phyloP scores from a whole-genome alignment of 164 flowering plant species.

The Chloranthus sessilifolius region DNA sequence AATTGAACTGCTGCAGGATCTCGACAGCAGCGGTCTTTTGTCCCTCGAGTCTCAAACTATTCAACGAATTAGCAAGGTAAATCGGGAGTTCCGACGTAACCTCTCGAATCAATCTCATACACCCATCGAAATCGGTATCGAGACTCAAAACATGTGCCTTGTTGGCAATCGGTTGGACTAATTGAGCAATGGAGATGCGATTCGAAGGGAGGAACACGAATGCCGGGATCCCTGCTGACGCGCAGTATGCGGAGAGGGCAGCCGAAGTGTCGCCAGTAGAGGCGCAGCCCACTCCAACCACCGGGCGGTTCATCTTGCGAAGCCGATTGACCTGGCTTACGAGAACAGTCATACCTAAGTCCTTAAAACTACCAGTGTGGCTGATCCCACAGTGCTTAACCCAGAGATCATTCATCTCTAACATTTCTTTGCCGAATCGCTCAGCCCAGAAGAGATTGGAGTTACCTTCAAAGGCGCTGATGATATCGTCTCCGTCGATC shows the following conservation, averaged over 20 bases:
- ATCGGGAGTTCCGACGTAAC: slow-evolving; percentile 80
- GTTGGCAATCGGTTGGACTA: slow-evolving; percentile 85
- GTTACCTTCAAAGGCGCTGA: slow-evolving; percentile 78
- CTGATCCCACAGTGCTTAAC: slow-evolving; percentile 85
- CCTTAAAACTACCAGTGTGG: slow-evolving; percentile 80
- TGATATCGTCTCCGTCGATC: slow-evolving; percentile 70
- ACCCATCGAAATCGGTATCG: slow-evolving; percentile 90
- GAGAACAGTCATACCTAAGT: slow-evolving; percentile 81
- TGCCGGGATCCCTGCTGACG: slow-evolving; percentile 78
- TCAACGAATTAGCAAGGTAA: slow-evolving; percentile 79
- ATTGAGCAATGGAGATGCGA: slow-evolving; percentile 60
- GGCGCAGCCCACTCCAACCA: slow-evolving; percentile 80
- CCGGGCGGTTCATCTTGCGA: slow-evolving; percentile 45
- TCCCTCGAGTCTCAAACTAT: slow-evolving; percentile 82
- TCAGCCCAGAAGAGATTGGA: slow-evolving; percentile 92
- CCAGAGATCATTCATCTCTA: slow-evolving; percentile 87
- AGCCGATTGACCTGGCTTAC: slow-evolving; percentile 77
- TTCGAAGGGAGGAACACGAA: slow-evolving; percentile 71
- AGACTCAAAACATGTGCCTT: slow-evolving; percentile 83
- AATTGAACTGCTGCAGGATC: slow-evolving; percentile 91
- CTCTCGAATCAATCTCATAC: slow-evolving; percentile 83
- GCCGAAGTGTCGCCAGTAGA: slow-evolving; percentile 85
- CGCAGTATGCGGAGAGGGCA: slow-evolving; percentile 86
- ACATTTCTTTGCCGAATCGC: slow-evolving; percentile 68
- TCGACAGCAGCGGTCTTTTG: slow-evolving; percentile 91